Evolutionary conservation across 1,284 basidiomycete species (phyloP), one percentile per base, ranked within the genome.

Genomic region (Jaminaea rosea): DNA sequence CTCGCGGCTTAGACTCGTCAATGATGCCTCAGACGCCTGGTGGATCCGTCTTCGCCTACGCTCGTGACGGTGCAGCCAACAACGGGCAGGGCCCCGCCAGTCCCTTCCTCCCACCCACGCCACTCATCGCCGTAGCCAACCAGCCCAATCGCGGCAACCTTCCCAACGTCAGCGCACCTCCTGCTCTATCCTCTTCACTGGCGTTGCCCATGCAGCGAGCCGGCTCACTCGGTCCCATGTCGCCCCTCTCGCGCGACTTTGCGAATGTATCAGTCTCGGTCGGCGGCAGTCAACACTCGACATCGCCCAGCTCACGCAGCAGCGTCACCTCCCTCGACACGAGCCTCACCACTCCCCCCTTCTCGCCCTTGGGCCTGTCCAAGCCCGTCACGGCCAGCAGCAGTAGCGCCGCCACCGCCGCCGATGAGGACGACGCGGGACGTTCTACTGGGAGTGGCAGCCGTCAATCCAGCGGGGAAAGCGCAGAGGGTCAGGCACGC

Each of bases 41-140:
- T 9, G 67, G 67, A 17, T 53, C 55, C 17, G 49, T 61, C 45
- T 65, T 62, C 55, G 54, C 42, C 26, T 60, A 59, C 36, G 67
- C 67, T 32, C 58, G 65, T 15, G 67, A 69, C 52, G 67, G 67
- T 21, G 67, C 67, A 7, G 65, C 65, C 9, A 59, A 56, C 10
- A 65, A 61, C 19, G 56, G 34, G 15, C 8, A 42, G 6, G 13
- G 53, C 1, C 65, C 67, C 2, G 53, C 63, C 36, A 69, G 67
- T 48, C 67, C 67, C 31, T 69, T 69, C 48, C 24, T 66, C 36
- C 67, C 67, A 2, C 67, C 67, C 2, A 69, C 67, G 2, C 67
- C 67, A 4, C 55, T 69, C 15, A 44, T 23, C 53, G 34, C 32
- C 21, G 31, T 29, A 44, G 23, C 13, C 19, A 17, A 21, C 46